Conservation (phyloP, 78 protist genomes). For the Bigelowiella natans region DNA sequence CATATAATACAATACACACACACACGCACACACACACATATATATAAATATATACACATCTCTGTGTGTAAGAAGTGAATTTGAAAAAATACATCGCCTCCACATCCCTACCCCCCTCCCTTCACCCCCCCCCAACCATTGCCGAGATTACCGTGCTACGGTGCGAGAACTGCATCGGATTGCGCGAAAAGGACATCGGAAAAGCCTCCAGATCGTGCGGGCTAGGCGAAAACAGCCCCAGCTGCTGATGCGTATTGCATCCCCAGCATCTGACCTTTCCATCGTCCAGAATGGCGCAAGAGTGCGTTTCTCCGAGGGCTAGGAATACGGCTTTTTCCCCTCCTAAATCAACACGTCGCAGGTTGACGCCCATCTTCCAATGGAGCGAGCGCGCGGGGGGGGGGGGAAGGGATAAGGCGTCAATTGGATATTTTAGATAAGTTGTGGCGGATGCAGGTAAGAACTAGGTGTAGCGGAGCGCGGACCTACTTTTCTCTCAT, state of each 20-base stretch:
- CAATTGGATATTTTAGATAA: too few relatives aligned
- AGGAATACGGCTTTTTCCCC: neutral
- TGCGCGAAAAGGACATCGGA: neutral
- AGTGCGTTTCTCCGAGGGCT: neutral
- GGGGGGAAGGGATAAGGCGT: too few relatives aligned
- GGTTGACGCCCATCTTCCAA: neutral
- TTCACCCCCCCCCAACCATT: too few relatives aligned
- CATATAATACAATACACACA: neutral
- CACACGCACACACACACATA: neutral
- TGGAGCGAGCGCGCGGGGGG: too few relatives aligned
- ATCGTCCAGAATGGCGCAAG: neutral
- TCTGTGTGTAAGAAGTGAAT: neutral
- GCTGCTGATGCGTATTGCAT: neutral
- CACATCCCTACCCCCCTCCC: neutral
- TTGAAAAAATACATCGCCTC: neutral
- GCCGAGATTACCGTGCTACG: too few relatives aligned
- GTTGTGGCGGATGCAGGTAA: too few relatives aligned
- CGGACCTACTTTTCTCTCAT: too few relatives aligned
- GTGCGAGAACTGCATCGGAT: neutral
- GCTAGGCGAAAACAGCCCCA: neutral
- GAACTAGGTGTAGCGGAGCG: too few relatives aligned
- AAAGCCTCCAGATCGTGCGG: neutral
- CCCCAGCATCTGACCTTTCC: neutral
- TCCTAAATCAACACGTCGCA: neutral
- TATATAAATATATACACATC: neutral